Evolutionary conservation across 768 basidiomycete genomes (phyloP).

Genomic region (Hygrophorus pudorinus): DNA sequence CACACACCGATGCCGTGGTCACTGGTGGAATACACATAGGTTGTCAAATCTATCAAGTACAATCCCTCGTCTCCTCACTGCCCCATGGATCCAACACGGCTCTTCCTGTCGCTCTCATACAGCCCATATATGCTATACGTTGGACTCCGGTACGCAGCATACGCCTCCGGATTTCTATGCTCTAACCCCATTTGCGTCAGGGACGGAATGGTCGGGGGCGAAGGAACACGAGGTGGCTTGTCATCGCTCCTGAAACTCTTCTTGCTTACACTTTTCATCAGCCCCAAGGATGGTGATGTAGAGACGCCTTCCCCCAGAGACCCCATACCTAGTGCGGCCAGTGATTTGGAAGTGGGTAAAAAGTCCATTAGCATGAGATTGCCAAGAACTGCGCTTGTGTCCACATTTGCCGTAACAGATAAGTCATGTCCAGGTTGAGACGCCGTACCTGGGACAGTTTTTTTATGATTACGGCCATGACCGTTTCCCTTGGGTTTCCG

Average conservation of each 20-base stretch:
- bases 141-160: constrained; percentile 62
- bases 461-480: constrained; percentile 16
- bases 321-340: constrained; percentile 13
- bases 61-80: too few relatives aligned
- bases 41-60: too few relatives aligned
- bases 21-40: too few relatives aligned
- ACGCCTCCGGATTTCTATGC: constrained; percentile 51
- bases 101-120: constrained; percentile 57
- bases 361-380: constrained; percentile 57
- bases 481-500: constrained; percentile 11
- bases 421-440: neutral
- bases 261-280: constrained; percentile 8
- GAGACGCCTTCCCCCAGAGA: constrained; percentile 4
- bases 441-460: constrained; percentile 19
- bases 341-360: constrained; percentile 27
- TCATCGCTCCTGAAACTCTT: constrained; percentile 32
- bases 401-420: constrained; percentile 11
- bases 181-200: constrained; percentile 69
- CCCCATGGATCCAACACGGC: constrained; percentile 18
- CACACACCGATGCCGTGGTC: too few relatives aligned
- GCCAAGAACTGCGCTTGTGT: constrained; percentile 40
- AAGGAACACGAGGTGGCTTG: constrained; percentile 70
- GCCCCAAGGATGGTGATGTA: neutral
- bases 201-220: constrained; percentile 64
- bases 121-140: constrained; percentile 77